Evolutionary conservation across 2,329 filamentous ascomycete genomes (phyloP), one percentile per base, ranked within the genome.

Genomic region (Byssochlamys sp.): DNA sequence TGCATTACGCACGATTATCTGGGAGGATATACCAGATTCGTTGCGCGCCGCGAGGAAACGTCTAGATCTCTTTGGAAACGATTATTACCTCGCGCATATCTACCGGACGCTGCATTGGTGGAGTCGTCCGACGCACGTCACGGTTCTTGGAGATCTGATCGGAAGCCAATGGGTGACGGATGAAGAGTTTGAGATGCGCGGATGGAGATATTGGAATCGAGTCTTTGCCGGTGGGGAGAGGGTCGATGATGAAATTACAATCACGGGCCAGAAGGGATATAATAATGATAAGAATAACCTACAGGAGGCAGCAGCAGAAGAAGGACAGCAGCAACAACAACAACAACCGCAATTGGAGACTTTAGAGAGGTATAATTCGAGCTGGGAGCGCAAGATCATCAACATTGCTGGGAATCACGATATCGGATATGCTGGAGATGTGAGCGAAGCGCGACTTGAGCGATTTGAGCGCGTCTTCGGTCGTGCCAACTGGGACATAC

Each of bases 401-500:
- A 95, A 96, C 64, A 84, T 97, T 27, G 91, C 86, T 0, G 94
- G 94, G 1, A 99, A 99, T 68, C 94, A 99, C 70, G 94, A 99
- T 71, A 86, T 99, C 67, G 94, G 94, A 33, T 99, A 99, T 70
- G 90, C 91, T 0, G 94, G 94, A 2, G 94, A 99, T 71, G 81
- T 97, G 60, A 90, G 87, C 48, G 75, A 80, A n/a, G 80, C 84
- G 60, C 84, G 91, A 2, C 79, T 96, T 56, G 78, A 83, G 28
- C 83, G 94, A 1, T 99, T 97, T 69, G 91, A 96, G 74, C 80
- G 81, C 25, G 82, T 83, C 1, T 99, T 95, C 75, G 94, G 94
- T 57, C 89, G 85, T 62, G 84, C 89, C 19, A 95, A 97, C 71
- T 99, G 95, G 81, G 91, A 95, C 68, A 81, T 95, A 10, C 83